Base-by-base conservation (phyloP, 306 rosid species). In the Sicyos baderoa region DNA sequence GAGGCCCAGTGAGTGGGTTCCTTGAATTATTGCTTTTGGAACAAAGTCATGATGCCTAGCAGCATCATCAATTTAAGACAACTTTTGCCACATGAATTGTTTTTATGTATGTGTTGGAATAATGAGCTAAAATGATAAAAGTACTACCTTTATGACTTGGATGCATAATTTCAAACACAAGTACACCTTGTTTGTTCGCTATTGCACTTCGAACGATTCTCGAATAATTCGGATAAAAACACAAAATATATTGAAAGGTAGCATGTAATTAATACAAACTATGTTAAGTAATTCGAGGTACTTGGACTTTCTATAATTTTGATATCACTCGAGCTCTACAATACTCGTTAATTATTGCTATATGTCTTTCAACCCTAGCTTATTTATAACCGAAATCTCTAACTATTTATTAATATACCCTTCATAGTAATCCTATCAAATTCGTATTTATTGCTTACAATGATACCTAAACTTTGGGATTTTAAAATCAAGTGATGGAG, bases 1-100 rank as follows among this genome's bases (percentile, higher is more conserved):
- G 48, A 35, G 48, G 68, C 68, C 68, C 49, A 61, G 48, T 60
- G 67, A 19, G n/a, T 6, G 21, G 3, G 45, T 60, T 59, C 65
- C 21, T 59, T 29, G 44, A 1, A 59, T 29, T n/a, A 59, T 29
- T n/a, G 13, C 42, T 32, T 59, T 59, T 29, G 66, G 66, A 59
- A 59, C 22, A 54, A 7, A 54, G 59, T 19, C 59, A 54, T 54
- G 59, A 54, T 7, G 29, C 54, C 3, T 50, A 50, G 21, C 21
- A 48, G 51, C 51, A 48, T 11, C 66, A 29, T 32, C 13, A 59
- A 14, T 59, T 29, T 1, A 0, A 60, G 45, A 60, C 10, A 35
- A 35, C 37, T 17, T 37, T 58, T 16, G 68, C 35, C 68, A 61
- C 68, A 32, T 61, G 68, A n/a, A 12, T 3, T 60, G 23, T 29